Conservation (phyloP, 257 asterid species). For the Ballota nigra region DNA sequence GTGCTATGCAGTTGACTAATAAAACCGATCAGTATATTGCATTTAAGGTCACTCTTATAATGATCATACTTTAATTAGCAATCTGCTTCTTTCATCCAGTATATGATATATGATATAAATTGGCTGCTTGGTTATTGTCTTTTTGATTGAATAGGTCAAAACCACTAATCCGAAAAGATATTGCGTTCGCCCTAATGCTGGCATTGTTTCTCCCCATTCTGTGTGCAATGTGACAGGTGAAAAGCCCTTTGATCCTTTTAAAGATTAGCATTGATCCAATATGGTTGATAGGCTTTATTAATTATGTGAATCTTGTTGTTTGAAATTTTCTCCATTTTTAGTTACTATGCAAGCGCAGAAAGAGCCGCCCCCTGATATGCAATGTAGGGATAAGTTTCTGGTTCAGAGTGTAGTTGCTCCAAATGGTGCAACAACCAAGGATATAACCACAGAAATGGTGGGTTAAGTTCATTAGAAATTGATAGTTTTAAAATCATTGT, state of each 20-base stretch:
- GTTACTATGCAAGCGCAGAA: slow-evolving; percentile 84
- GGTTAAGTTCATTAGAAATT: slow-evolving; percentile 23
- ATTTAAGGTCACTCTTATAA: slow-evolving; percentile 54
- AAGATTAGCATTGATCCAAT: not conserved
- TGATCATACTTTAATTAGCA: not conserved
- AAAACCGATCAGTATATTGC: slow-evolving; percentile 76
- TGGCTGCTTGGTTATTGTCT: slow-evolving; percentile 4
- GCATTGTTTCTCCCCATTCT: slow-evolving; percentile 67
- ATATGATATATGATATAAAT: not conserved
- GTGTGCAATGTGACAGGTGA: slow-evolving; percentile 75
- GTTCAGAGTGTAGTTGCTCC: slow-evolving; percentile 79
- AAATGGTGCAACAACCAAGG: slow-evolving; percentile 55
- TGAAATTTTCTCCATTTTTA: slow-evolving; percentile 20
- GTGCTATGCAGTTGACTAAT: slow-evolving; percentile 77
- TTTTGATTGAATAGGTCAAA: slow-evolving; percentile 51
- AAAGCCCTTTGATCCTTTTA: not conserved
- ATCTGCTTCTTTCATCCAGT: not conserved
- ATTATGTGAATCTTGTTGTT: not conserved
- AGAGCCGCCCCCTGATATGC: slow-evolving; percentile 83
- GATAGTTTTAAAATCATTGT: not conserved
- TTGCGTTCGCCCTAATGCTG: slow-evolving; percentile 85
- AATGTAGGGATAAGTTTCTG: slow-evolving; percentile 80
- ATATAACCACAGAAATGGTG: slow-evolving; percentile 66
- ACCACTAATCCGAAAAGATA: slow-evolving; percentile 87
- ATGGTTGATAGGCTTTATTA: not conserved